Evolutionary conservation across 1,139 yeast species (phyloP), one percentile per base, ranked within the genome.

Genomic region (Candida gigantensis): DNA sequence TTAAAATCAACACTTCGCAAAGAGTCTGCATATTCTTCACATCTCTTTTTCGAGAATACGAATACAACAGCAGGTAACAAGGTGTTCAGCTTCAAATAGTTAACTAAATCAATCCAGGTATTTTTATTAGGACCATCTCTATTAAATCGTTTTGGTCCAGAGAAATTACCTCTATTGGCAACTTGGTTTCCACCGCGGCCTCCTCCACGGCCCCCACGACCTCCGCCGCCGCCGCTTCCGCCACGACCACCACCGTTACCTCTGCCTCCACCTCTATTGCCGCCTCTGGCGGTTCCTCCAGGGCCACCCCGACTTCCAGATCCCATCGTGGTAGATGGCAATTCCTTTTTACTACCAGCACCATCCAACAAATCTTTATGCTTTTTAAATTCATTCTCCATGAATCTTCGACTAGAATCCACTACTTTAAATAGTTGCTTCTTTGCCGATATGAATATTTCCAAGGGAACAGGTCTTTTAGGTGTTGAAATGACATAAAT

Each of bases 401-500:
- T 56, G 56, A 89, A 90, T 35, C 73, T 78, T 52, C 95, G 75
- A 16, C 79, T 73, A 2, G 88, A 74, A 53, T 82, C 88, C 23
- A 92, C 84, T 2, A 87, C 79, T 52, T 88, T 89, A 49, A 73
- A 77, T 41, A 85, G 59, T 32, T 77, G 65, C 42, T 74, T 68
- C 37, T 79, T 75, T 0, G 95, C 92, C 84, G 95, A 88, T 9
- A 88, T 66, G 47, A 73, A 83, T 27, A 90, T 87, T 54, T 88
- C 97, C 41, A 92, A 66, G 0, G 98, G 98, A 19, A 92, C 95
- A 0, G 98, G 98, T 57, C 98, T 79, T 57, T 92, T 87, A 8
- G 95, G 90, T 0, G 98, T 92, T 0, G 96, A 87, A 25, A 92
- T 92, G 29, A 92, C 98, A 52, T 90, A 92, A 3, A 92, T 92